phyloP scores from a whole-genome alignment of 495 filamentous ascomycete genomes.

The Penicillium ochrochloron region DNA sequence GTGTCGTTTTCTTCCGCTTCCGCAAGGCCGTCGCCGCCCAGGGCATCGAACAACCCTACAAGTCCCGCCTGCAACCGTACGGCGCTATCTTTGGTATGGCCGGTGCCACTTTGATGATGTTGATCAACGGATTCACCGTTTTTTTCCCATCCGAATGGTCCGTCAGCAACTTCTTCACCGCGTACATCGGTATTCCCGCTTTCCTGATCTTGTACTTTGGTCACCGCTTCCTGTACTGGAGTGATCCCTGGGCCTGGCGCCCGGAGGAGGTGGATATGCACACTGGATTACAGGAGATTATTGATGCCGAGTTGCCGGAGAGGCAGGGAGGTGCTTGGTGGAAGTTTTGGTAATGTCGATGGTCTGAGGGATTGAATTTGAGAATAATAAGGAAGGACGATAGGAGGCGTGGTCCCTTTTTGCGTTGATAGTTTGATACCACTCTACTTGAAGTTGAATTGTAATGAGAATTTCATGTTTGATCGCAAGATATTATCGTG shows the following conservation, averaged over 20 bases:
- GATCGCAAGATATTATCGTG: no score
- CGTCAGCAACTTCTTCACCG: conserved; percentile 59
- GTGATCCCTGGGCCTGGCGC: conserved; percentile 57
- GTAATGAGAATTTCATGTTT: no score
- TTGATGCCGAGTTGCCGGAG: conserved; percentile 54
- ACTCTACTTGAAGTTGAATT: background rate
- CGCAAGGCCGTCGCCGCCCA: conserved; percentile 56
- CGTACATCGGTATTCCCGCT: conserved; percentile 66
- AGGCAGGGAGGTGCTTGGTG: conserved; percentile 38
- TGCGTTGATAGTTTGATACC: conserved; percentile 9
- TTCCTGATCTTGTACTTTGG: conserved; percentile 61
- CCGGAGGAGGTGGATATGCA: conserved; percentile 61
- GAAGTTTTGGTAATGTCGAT: conserved; percentile 27
- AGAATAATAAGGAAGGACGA: background rate
- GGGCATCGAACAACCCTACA: conserved; percentile 58
- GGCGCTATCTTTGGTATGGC: conserved; percentile 54
- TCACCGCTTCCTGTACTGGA: conserved; percentile 50
- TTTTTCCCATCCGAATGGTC: conserved; percentile 63
- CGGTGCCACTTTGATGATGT: conserved; percentile 53
- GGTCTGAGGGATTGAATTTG: background rate
- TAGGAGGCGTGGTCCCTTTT: background rate
- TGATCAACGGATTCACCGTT: conserved; percentile 67
- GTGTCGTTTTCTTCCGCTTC: conserved; percentile 65
- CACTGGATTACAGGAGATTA: conserved; percentile 56
- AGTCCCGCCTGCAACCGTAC: conserved; percentile 57